phyloP scores from a whole-genome alignment of 2,329 filamentous ascomycete species.

The Diaporthe aspalathi region DNA sequence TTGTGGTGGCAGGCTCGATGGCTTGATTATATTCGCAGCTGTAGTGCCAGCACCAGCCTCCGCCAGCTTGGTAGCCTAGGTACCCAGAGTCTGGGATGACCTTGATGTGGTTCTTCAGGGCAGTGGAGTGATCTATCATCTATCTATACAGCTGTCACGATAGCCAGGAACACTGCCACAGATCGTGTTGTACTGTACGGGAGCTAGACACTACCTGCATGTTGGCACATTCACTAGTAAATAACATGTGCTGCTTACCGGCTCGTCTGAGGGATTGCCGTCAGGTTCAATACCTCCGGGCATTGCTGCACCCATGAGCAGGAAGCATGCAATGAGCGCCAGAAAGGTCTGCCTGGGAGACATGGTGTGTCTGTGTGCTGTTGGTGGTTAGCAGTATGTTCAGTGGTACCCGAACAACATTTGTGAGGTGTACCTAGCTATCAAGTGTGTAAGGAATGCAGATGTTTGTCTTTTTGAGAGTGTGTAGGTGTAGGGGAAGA shows the following conservation, averaged over 20 bases:
- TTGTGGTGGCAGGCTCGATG: conserved; percentile 33
- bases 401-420: too few relatives aligned
- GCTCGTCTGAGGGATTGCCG: too few relatives aligned
- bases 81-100: too few relatives aligned
- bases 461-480: too few relatives aligned
- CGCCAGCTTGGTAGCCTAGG: conserved; percentile 1
- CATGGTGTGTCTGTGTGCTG: neutral
- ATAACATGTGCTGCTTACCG: neutral
- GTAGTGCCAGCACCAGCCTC: conserved; percentile 11
- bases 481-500: too few relatives aligned
- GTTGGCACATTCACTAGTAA: neutral
- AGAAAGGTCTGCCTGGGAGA: neutral
- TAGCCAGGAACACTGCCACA: neutral
- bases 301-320: neutral
- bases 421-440: too few relatives aligned
- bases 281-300: too few relatives aligned
- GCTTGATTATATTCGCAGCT: conserved; percentile 2
- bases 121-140: too few relatives aligned
- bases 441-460: too few relatives aligned
- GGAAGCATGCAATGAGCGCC: neutral
- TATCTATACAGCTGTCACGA: too few relatives aligned
- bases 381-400: neutral
- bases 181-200: neutral
- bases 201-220: neutral
- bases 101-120: too few relatives aligned